Conservation (phyloP, 768 basidiomycete genomes). For the Amanita subjunquillea region DNA sequence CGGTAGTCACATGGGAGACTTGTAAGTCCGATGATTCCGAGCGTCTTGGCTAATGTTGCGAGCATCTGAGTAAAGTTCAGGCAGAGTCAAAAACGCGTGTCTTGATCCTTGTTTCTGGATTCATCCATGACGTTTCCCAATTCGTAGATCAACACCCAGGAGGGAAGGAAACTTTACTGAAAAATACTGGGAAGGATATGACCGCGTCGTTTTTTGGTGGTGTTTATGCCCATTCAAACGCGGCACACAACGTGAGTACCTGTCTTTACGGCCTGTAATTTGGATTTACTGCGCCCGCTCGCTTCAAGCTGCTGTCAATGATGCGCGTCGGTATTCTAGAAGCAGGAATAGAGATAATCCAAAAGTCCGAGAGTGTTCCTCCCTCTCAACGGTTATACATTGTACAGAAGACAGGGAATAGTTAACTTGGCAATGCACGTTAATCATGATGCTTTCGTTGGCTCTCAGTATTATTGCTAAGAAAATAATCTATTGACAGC, state of each 20-base stretch:
- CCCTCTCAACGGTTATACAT: conserved; percentile 8
- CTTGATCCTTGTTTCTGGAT: conserved; percentile 71
- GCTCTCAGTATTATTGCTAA: not conserved
- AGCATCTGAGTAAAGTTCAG: conserved; percentile 34
- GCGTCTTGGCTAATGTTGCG: not conserved
- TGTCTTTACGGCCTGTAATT: not conserved
- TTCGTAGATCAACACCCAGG: conserved; percentile 79
- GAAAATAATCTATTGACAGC: conserved; percentile 20
- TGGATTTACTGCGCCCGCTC: not conserved
- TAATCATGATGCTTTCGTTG: not conserved
- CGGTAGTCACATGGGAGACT: conserved; percentile 73
- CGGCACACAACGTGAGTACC: conserved; percentile 60
- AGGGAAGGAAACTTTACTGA: conserved; percentile 47
- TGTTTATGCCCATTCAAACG: conserved; percentile 73
- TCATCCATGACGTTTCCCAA: conserved; percentile 73
- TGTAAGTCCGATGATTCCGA: conserved; percentile 34
- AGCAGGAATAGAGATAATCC: conserved; percentile 15
- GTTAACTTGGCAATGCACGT: not conserved
- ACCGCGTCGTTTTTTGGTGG: conserved; percentile 84
- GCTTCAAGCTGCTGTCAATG: conserved; percentile 50
- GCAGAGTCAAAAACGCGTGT: conserved; percentile 54
- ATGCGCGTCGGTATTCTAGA: conserved; percentile 18
- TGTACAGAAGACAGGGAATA: conserved; percentile 2
- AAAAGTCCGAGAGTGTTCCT: conserved; percentile 6
- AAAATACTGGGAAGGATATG: conserved; percentile 69